phyloP scores from a whole-genome alignment of 495 filamentous ascomycete species.

The Terfezia claveryi region DNA sequence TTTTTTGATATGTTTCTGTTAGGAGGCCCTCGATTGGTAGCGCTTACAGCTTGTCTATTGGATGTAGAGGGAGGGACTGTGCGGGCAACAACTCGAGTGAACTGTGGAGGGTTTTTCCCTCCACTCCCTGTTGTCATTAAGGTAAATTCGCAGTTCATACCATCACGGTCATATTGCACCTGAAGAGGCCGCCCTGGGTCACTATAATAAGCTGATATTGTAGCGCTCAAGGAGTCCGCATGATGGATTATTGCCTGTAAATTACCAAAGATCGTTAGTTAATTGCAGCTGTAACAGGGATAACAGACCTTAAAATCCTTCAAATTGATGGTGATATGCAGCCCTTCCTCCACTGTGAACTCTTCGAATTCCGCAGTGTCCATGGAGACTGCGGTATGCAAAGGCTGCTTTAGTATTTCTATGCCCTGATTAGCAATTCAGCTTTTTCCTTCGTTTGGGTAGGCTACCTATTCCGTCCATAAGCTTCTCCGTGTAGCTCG shows the following conservation, averaged over 20 bases:
- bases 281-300: too few species aligned
- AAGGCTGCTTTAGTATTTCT: conserved; percentile 82
- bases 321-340: conserved; percentile 74
- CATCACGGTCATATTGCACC: conserved; percentile 49
- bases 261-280: too few species aligned
- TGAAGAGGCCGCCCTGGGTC: conserved; percentile 64
- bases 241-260: conserved; percentile 45
- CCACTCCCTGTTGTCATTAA: conserved; percentile 44
- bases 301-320: conserved; percentile 61
- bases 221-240: conserved; percentile 50
- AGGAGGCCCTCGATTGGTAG: not conserved
- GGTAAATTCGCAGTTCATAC: conserved; percentile 66
- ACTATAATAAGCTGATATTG: conserved; percentile 57
- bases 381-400: conserved; percentile 77
- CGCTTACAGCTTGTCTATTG: too few species aligned
- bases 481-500: conserved; percentile 86
- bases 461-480: conserved; percentile 52
- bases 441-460: not conserved
- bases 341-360: conserved; percentile 46
- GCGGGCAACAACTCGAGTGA: too few species aligned
- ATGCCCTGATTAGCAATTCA: conserved; percentile 3
- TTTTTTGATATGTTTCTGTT: not conserved
- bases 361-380: conserved; percentile 72
- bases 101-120: too few species aligned
- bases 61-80: too few species aligned